Evolutionary conservation across 1,284 basidiomycete genomes (phyloP), one percentile per base, ranked within the genome.

Genomic region (Ceratorhiza oryzae-sativae): DNA sequence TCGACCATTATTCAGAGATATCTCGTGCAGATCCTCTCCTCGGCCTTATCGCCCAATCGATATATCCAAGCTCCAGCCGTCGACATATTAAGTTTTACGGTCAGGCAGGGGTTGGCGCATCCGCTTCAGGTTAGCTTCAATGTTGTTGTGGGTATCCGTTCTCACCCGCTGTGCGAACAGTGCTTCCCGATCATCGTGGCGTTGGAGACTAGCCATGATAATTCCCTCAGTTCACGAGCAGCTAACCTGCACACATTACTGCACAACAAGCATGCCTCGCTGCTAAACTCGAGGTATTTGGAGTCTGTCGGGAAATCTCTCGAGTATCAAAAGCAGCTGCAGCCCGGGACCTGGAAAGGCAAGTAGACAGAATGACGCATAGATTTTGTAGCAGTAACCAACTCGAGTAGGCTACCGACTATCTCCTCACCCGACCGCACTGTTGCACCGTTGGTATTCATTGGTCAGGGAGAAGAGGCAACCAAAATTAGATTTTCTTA

Each of bases 1-100:
- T 96, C 95, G 0, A 92, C 94, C 1, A 86, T 99, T 42, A 90
- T 98, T 1, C 97, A 99, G 78, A 90, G 95, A 36, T 98, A 98
- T 77, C 84, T 98, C 49, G 82, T 85, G 34, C 89, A 89, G 32
- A 93, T 99, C 70, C 83, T 98, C 41, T 85, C 90, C 0, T 91
- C 94, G 0, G 92, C 93, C 0, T 80, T 94, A 32, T 93, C 93
- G 0, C 84, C 85, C 68, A 86, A 90, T 75, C 76, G 83, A 0
- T 85, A 87, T 51, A 89, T 94, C 55, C 96, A 98, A 79, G 84
- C 86, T 5, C 86, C 92, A 4, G 96, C 96, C 2, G 87, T 97
- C 68, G 95, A 98, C 76, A 92, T 99, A 46, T 81, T 99, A 59
- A 90, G 87, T 39, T 95, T 97, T 77, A 95, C 95, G 0, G 88